These are phyloP conservation scores for Oryza australiensis DNA, from an alignment of 176 grass and related monocot genomes.

Conservation along the genomic window DNA sequence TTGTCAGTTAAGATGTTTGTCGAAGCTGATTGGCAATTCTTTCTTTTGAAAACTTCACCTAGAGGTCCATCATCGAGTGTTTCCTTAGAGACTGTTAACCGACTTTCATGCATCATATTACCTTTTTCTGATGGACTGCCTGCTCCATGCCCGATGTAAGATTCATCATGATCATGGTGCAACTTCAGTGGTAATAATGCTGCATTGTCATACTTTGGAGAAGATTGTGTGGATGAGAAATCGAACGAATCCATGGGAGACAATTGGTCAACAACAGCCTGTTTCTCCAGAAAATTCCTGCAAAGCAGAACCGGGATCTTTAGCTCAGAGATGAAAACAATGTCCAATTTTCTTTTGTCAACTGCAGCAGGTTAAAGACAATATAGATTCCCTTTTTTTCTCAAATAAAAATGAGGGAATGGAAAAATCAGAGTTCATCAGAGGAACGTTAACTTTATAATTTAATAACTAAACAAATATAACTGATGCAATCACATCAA, in stretches of 20 bases:
- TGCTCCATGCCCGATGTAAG: too few relatives aligned
- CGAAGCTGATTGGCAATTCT: slow-evolving; percentile 45
- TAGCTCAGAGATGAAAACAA: too few relatives aligned
- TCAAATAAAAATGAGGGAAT: not conserved
- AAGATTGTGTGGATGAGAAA: too few relatives aligned
- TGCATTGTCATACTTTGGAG: too few relatives aligned
- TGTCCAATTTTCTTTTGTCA: too few relatives aligned
- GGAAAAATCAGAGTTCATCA: not conserved
- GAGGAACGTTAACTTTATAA: not conserved
- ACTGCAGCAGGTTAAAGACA: too few relatives aligned
- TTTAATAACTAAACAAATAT: slow-evolving; percentile 3
- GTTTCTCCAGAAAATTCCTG: too few relatives aligned
- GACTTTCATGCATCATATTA: slow-evolving; percentile 26
- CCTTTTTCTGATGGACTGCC: slow-evolving; percentile 33
- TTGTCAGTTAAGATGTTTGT: slow-evolving; percentile 43
- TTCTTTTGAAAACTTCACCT: slow-evolving; percentile 77
- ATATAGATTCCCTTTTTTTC: not conserved
- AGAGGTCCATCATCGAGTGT: slow-evolving; percentile 81
- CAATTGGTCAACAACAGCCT: too few relatives aligned
- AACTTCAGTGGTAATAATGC: too few relatives aligned
- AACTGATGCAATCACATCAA: not conserved
- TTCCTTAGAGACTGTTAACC: slow-evolving; percentile 55
- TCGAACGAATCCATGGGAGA: too few relatives aligned
- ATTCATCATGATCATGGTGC: too few relatives aligned
- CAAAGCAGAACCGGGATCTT: too few relatives aligned